phyloP scores from a whole-genome alignment of 768 basidiomycete species.

The Piloderma croceum region DNA sequence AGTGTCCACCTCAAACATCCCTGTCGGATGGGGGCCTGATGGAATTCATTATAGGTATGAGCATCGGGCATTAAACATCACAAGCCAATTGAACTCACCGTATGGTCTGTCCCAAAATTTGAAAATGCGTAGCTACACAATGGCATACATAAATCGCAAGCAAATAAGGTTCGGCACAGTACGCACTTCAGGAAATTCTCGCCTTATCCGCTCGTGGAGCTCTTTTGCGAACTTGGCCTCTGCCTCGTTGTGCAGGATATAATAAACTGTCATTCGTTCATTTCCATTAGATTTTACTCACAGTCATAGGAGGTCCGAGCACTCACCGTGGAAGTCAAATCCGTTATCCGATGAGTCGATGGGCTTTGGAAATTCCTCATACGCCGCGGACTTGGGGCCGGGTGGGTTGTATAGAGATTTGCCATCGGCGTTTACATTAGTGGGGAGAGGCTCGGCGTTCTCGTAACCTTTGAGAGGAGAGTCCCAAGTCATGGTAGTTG shows the following conservation, averaged over 20 bases:
- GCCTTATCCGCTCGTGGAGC: constrained; percentile 51
- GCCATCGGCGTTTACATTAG: constrained; percentile 44
- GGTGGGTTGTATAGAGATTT: constrained; percentile 51
- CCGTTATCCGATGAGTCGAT: constrained; percentile 50
- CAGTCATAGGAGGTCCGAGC: not conserved
- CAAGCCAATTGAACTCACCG: constrained; percentile 35
- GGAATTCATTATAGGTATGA: too few species aligned
- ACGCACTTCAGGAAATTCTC: constrained; percentile 69
- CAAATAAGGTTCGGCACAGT: not conserved
- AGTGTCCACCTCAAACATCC: constrained; percentile 72
- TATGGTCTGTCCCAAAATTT: constrained; percentile 57
- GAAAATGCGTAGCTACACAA: constrained; percentile 51
- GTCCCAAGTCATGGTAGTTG: too few species aligned
- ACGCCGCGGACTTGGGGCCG: constrained; percentile 41
- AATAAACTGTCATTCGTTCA: too few species aligned
- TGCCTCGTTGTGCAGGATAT: constrained; percentile 39
- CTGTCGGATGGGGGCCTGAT: not conserved
- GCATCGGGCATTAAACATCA: not conserved
- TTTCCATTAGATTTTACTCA: too few species aligned
- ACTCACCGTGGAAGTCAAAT: constrained; percentile 67
- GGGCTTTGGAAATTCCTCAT: constrained; percentile 50
- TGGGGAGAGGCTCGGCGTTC: constrained; percentile 37
- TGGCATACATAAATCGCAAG: constrained; percentile 1
- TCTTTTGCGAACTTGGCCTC: constrained; percentile 47
- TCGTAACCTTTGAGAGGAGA: constrained; percentile 37